Base-by-base conservation (phyloP, 2,329 filamentous ascomycete species). In the Eurotiales sp. region DNA sequence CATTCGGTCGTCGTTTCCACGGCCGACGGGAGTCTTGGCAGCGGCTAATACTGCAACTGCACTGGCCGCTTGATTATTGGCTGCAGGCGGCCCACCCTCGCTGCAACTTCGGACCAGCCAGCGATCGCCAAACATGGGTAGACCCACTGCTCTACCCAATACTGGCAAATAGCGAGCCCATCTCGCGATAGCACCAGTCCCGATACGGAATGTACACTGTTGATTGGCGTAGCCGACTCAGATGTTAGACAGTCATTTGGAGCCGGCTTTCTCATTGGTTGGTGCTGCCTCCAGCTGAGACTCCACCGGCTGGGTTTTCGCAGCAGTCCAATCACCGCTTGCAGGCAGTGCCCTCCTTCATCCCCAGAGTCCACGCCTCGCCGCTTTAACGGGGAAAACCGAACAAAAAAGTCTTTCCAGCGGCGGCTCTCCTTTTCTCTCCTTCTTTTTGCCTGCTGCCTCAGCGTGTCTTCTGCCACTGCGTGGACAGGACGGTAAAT, bases 331-430 rank as follows among this genome's bases (percentile, higher is more conserved):
- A 69, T 68, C 55, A 50, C 47, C 54, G 55, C 55, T 54, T 56
- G 58, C 60, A 56, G 57, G 57, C 56, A 55, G 57, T 62, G 59
- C 58, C 57, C 57, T 61, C 48, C 59, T 59, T 49, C 23, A 27
- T 50, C 47, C 40, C 63, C 58, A 59, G 47, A 61, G 61, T 61
- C 54, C 52, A 58, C 59, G 40, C 51, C 58, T 59, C 55, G 65
- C 67, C 62, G 67, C 66, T 69, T 68, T 67, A 63, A 56, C 50
- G 52, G 59, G 55, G 58, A 58, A 61, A 63, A 63, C 55, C 60
- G 63, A 67, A 64, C 62, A 67, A 67, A 67, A 58, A 61, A 59
- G 50, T 58, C 58, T 54, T 52, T 52, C 49, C 51, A 42, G 41
- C 36, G 53, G 46, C 56, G 55, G 46, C 53, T 40, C 49, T 55